Conservation (phyloP, 2,329 filamentous ascomycete genomes). For the Xylariaceae sp. region DNA sequence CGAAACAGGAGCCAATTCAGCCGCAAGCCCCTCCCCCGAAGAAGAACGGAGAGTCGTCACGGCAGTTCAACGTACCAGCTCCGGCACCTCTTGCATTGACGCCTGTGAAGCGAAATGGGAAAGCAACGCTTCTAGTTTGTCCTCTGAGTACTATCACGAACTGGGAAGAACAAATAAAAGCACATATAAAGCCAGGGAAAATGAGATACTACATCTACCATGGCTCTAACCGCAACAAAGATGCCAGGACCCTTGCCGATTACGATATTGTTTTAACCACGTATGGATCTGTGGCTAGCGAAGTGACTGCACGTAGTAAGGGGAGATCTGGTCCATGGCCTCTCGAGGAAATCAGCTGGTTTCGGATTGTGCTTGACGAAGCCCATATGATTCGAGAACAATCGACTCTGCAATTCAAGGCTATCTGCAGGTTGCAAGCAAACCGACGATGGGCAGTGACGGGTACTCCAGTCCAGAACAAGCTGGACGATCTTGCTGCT, state of each 20-base stretch:
- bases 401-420: slow-evolving; percentile 80
- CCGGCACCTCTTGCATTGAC: slow-evolving; percentile 56
- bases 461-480: slow-evolving; percentile 93
- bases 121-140: slow-evolving; percentile 83
- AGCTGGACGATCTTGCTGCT: slow-evolving; percentile 86
- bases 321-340: slow-evolving; percentile 66
- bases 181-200: slow-evolving; percentile 71
- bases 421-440: slow-evolving; percentile 79
- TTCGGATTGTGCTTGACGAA: slow-evolving; percentile 91
- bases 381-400: slow-evolving; percentile 93
- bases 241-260: slow-evolving; percentile 69
- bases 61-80: slow-evolving; percentile 47
- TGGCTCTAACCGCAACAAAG: slow-evolving; percentile 75
- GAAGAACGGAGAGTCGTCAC: slow-evolving; percentile 44
- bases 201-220: slow-evolving; percentile 86
- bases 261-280: slow-evolving; percentile 91
- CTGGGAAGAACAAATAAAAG: slow-evolving; percentile 90
- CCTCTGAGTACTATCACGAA: slow-evolving; percentile 91
- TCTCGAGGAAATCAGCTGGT: slow-evolving; percentile 83
- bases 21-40: slow-evolving; percentile 47
- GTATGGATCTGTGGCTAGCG: slow-evolving; percentile 85
- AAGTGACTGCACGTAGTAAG: slow-evolving; percentile 69
- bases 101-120: slow-evolving; percentile 68
- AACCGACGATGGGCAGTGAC: slow-evolving; percentile 95
- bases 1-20: slow-evolving; percentile 56